Evolutionary conservation across 2,329 filamentous ascomycete genomes (phyloP).

Genomic region (Ophiocordyceps polyrhachis-furcata): DNA sequence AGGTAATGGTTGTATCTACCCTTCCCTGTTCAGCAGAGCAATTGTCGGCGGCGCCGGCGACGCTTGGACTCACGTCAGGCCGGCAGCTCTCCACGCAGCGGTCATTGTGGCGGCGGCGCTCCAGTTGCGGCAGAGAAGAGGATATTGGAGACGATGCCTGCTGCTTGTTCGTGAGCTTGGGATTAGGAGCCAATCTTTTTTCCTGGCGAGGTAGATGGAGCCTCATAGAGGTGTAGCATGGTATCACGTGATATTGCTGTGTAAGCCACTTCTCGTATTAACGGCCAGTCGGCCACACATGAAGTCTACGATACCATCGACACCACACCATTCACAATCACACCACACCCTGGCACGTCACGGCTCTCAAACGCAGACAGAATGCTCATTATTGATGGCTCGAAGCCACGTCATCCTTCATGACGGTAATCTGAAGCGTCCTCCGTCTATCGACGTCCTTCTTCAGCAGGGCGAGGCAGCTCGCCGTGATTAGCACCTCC

Average conservation of each 20-base stretch:
- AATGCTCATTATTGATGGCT: background rate
- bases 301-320: no score
- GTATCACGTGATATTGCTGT: background rate
- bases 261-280: no score
- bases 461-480: constrained; percentile 43
- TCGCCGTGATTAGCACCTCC: constrained; percentile 33
- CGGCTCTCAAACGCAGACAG: background rate
- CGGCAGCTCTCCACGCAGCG: constrained; percentile 96
- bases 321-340: background rate
- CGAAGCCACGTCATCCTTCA: constrained; percentile 14
- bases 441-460: constrained; percentile 42
- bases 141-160: constrained; percentile 8
- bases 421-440: constrained; percentile 27
- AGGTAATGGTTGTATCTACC: constrained; percentile 99
- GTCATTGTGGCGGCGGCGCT: constrained; percentile 54
- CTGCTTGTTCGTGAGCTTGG: constrained; percentile 4
- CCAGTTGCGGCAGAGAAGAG: constrained; percentile 10
- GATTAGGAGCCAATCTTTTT: background rate
- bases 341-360: background rate
- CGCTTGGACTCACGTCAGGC: constrained; percentile 59
- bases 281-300: no score
- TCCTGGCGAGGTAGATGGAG: background rate
- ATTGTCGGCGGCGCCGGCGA: constrained; percentile 13
- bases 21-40: constrained; percentile 3
- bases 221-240: background rate